phyloP scores from a whole-genome alignment of 139 green algal genomes.

The Chlamydomonas schloesseri region DNA sequence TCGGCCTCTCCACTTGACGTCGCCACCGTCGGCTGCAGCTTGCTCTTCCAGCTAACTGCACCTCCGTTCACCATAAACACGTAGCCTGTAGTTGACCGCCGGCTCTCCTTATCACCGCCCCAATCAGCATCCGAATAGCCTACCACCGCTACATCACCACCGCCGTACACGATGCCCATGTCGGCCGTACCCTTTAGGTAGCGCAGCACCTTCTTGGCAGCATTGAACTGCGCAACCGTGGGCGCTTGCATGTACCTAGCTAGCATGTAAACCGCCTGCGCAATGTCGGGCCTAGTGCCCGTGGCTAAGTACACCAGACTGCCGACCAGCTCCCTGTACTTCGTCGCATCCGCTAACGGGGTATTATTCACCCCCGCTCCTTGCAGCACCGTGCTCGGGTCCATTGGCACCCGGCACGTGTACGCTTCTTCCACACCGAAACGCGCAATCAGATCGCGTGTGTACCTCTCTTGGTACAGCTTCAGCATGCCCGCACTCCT shows the following conservation, averaged over 20 bases:
- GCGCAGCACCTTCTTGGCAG: conserved; percentile 44
- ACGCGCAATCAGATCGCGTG: neutral
- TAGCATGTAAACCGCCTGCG: conserved; percentile 49
- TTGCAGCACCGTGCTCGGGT: neutral
- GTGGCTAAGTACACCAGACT: conserved; percentile 51
- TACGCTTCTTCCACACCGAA: neutral
- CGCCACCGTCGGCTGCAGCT: neutral
- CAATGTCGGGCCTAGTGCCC: conserved; percentile 59
- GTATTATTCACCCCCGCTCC: no score
- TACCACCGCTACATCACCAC: neutral
- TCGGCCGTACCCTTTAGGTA: conserved; percentile 45
- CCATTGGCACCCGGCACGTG: neutral
- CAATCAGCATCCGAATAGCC: neutral
- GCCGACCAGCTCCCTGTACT: conserved; percentile 40
- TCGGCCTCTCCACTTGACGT: neutral
- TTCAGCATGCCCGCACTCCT: neutral
- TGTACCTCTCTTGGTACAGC: neutral
- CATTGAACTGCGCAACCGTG: conserved; percentile 45
- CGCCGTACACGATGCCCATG: conserved; percentile 26
- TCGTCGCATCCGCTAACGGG: no score
- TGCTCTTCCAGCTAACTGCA: neutral
- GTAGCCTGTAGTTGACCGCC: neutral
- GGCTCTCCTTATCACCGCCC: neutral
- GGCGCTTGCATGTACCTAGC: neutral
- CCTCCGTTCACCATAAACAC: neutral